Evolutionary conservation across 306 rosid genomes (phyloP).

Genomic region (Dryas alaskensis): DNA sequence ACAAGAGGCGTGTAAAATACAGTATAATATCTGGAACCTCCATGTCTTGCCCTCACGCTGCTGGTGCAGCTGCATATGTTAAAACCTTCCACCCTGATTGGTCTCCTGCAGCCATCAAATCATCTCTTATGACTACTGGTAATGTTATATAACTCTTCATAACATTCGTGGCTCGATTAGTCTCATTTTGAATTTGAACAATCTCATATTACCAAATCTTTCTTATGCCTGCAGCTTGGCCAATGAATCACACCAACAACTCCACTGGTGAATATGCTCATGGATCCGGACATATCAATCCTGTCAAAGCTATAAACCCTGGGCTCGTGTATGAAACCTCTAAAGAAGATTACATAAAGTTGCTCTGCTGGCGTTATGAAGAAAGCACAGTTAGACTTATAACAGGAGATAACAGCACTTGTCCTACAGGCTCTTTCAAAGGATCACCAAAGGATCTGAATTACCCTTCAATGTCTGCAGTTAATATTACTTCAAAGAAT

Average conservation of each 20-base stretch:
- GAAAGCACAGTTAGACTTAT: background rate
- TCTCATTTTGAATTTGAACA: no score
- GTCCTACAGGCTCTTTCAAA: background rate
- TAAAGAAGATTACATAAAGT: conserved; percentile 17
- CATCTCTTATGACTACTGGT: conserved; percentile 36
- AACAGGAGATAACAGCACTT: conserved; percentile 11
- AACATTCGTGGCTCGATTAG: no score
- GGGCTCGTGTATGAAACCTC: conserved; percentile 30
- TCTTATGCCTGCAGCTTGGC: no score
- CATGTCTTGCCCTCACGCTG: conserved; percentile 37
- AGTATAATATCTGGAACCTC: conserved; percentile 31
- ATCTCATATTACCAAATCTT: no score
- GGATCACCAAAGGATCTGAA: conserved; percentile 5
- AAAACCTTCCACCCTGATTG: conserved; percentile 34
- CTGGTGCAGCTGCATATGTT: conserved; percentile 36
- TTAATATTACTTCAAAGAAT: background rate
- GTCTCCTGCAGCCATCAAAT: conserved; percentile 40
- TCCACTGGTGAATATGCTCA: conserved; percentile 16
- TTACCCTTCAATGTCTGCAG: conserved; percentile 19
- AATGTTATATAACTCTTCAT: background rate
- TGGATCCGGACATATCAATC: conserved; percentile 31
- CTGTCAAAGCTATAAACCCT: conserved; percentile 11
- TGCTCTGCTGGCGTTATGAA: conserved; percentile 18
- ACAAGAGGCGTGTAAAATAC: conserved; percentile 11
- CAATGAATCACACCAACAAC: background rate